Conservation (phyloP, 805 yeast genomes). For the Myxozyma mucilagina region DNA sequence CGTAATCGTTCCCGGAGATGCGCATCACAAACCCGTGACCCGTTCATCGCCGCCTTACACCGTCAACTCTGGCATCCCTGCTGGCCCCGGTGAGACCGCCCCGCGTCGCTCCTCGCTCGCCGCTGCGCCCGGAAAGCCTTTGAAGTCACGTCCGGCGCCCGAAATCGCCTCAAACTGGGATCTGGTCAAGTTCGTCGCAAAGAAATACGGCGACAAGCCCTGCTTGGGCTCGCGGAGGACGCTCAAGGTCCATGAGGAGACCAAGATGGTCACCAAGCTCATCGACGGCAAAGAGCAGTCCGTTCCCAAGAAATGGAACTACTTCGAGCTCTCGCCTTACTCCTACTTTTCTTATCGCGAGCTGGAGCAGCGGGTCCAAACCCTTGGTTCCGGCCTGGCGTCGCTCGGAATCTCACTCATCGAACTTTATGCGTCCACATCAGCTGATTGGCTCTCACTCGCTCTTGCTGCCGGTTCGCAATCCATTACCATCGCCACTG, state of each 20-base stretch:
- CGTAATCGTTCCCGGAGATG: constrained; percentile 23
- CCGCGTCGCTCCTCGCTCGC: constrained; percentile 22
- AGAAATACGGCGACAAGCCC: constrained; percentile 52
- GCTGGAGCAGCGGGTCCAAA: constrained; percentile 50
- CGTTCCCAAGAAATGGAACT: constrained; percentile 85
- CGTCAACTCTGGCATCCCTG: constrained; percentile 20
- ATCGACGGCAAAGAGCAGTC: constrained; percentile 72
- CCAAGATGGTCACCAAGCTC: constrained; percentile 67
- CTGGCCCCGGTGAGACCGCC: constrained; percentile 18
- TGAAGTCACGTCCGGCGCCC: constrained; percentile 60
- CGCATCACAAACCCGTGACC: constrained; percentile 19
- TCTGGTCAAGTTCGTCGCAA: constrained; percentile 60
- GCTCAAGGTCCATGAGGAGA: constrained; percentile 71
- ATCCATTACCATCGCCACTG: constrained; percentile 84
- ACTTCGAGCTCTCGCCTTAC: constrained; percentile 76
- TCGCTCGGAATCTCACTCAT: constrained; percentile 68
- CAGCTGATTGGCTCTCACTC: constrained; percentile 28
- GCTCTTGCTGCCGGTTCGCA: constrained; percentile 63
- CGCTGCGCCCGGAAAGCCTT: constrained; percentile 30
- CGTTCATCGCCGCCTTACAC: constrained; percentile 25
- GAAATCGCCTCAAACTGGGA: constrained; percentile 72
- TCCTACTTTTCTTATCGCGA: constrained; percentile 63
- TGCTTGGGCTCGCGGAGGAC: constrained; percentile 81
- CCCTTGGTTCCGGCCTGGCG: constrained; percentile 73
- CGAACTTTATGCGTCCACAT: constrained; percentile 83